Evolutionary conservation across 2,329 filamentous ascomycete genomes (phyloP).

Genomic region (Neonectria faginata): DNA sequence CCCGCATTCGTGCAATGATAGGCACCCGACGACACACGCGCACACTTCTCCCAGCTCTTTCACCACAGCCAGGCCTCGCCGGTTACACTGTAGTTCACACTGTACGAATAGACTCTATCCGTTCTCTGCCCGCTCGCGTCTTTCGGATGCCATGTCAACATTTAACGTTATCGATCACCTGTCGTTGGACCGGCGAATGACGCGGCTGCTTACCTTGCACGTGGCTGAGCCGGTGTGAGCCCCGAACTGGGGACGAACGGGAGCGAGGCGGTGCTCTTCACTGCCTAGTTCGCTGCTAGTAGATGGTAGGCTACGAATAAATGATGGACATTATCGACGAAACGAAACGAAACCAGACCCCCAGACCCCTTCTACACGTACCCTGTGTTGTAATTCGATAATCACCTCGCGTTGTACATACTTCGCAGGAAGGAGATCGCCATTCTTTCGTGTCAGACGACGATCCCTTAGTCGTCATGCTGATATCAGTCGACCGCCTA

Average conservation of each 20-base stretch:
- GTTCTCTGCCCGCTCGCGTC: neutral
- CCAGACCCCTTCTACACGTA: neutral
- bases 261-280: neutral
- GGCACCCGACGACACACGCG: neutral
- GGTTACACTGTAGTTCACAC: neutral
- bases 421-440: neutral
- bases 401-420: neutral
- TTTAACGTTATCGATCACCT: neutral
- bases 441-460: slow-evolving; percentile 5
- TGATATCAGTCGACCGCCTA: slow-evolving; percentile 7
- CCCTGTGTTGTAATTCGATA: neutral
- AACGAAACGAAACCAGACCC: neutral
- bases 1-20: slow-evolving; percentile 4
- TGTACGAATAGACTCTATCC: neutral
- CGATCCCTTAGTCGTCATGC: slow-evolving; percentile 6
- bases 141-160: neutral
- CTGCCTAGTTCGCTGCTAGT: neutral
- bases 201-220: neutral
- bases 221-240: neutral
- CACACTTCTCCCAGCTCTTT: too few species aligned
- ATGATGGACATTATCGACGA: neutral
- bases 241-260: neutral
- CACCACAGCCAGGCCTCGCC: neutral
- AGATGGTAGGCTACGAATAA: neutral
- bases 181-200: neutral